Evolutionary conservation across 768 basidiomycete genomes (phyloP).

Genomic region (Asterophora lycoperdoides): DNA sequence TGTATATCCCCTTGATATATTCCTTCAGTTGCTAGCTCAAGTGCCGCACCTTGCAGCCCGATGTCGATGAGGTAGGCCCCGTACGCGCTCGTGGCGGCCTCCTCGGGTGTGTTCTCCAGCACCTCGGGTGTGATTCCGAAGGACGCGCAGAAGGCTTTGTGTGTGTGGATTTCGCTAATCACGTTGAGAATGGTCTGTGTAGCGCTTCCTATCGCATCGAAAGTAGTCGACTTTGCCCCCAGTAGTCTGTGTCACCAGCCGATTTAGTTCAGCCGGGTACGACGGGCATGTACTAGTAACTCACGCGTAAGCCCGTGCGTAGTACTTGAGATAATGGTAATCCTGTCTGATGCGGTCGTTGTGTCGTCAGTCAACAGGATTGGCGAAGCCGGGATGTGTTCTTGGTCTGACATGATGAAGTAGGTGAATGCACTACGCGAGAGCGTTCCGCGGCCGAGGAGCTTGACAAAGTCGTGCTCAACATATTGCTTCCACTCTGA

Average conservation of each 20-base stretch:
- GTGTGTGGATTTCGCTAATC: conserved; percentile 65
- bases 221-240: conserved; percentile 70
- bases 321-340: conserved; percentile 78
- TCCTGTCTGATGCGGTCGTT: conserved; percentile 57
- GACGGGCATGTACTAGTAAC: conserved; percentile 11
- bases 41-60: conserved; percentile 56
- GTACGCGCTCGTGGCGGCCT: conserved; percentile 75
- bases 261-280: not conserved
- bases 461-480: conserved; percentile 78
- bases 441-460: conserved; percentile 71
- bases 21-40: too few species aligned
- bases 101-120: conserved; percentile 59
- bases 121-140: conserved; percentile 66
- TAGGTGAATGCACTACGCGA: conserved; percentile 65
- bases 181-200: conserved; percentile 62
- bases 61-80: conserved; percentile 81
- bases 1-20: conserved; percentile 12
- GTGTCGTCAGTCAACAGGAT: not conserved
- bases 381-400: not conserved
- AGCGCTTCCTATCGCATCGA: conserved; percentile 56
- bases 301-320: conserved; percentile 76
- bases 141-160: conserved; percentile 62
- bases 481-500: conserved; percentile 70
- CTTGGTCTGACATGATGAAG: conserved; percentile 67
- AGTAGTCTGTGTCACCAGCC: conserved; percentile 54